A percentile compares a stretch with the other conserved stretches of the same genome.
These are phyloP conservation scores for Desmodesmus armatus DNA, from an alignment of 139 green algal genomes.

Conservation along the genomic window DNA sequence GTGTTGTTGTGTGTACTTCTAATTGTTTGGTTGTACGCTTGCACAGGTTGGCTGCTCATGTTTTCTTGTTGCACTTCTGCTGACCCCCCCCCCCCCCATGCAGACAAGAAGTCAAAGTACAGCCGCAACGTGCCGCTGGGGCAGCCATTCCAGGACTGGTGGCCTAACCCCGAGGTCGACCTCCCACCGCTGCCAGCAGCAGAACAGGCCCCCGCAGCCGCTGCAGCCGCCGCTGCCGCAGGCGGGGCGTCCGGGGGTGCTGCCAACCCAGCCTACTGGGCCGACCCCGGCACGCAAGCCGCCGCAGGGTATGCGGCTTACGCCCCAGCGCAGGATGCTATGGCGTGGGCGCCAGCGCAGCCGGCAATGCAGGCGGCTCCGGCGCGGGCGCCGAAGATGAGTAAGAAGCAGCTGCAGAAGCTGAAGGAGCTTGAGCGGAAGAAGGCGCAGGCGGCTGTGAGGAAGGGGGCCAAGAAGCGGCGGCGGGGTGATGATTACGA, in stretches of 20 bases:
- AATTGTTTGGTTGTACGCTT: too few species aligned
- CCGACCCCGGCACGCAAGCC: too few species aligned
- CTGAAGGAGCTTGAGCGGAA: background rate
- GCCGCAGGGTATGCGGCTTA: background rate
- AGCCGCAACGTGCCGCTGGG: too few species aligned
- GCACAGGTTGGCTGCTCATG: too few species aligned
- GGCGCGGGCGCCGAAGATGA: background rate
- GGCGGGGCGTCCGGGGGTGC: background rate
- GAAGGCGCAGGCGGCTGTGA: conserved; percentile 3
- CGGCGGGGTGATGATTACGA: conserved; percentile 3
- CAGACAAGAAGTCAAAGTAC: too few species aligned
- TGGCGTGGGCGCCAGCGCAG: background rate
- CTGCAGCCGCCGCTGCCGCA: background rate
- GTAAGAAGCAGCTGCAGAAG: background rate
- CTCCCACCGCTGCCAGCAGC: background rate
- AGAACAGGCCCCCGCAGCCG: background rate
- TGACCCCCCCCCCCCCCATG: too few species aligned
- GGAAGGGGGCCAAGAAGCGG: conserved; percentile 24
- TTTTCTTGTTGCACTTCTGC: too few species aligned
- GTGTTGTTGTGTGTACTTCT: too few species aligned
- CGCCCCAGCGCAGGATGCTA: background rate
- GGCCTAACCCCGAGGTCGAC: too few species aligned
- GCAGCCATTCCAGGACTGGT: too few species aligned
- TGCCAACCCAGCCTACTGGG: background rate
- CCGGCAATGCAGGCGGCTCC: background rate